Conservation (phyloP, 2,329 filamentous ascomycete genomes). For the Hypoxylon sp. region DNA sequence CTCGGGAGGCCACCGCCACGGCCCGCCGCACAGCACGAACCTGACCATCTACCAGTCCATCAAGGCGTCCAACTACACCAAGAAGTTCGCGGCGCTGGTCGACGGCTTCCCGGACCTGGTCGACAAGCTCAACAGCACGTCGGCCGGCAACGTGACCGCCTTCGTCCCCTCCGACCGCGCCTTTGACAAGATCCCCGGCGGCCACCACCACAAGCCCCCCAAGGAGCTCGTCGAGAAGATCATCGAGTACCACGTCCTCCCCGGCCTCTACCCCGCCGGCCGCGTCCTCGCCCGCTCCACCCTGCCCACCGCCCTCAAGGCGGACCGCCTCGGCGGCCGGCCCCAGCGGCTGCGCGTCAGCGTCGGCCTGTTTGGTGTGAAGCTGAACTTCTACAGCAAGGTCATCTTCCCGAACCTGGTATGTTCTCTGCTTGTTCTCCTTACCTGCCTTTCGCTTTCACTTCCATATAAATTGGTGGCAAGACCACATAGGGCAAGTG, state of each 20-base stretch:
- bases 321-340: constrained; percentile 66
- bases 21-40: constrained; percentile 52
- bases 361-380: constrained; percentile 67
- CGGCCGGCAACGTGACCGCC: constrained; percentile 73
- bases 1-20: background rate
- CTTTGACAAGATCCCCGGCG: constrained; percentile 68
- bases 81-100: constrained; percentile 78
- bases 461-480: background rate
- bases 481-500: background rate
- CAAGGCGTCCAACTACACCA: constrained; percentile 76
- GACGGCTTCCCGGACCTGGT: constrained; percentile 76
- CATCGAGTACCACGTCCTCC: constrained; percentile 77
- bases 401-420: constrained; percentile 76
- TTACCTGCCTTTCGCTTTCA: background rate
- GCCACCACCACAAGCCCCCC: constrained; percentile 63
- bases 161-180: constrained; percentile 82
- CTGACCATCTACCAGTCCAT: constrained; percentile 84
- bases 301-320: constrained; percentile 72
- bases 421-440: too few species aligned
- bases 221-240: constrained; percentile 75
- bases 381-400: constrained; percentile 79
- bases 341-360: constrained; percentile 77
- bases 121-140: constrained; percentile 75
- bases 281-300: constrained; percentile 76
- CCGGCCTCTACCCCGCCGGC: constrained; percentile 70